phyloP scores from a whole-genome alignment of 441 rosid species.

The Hypseocharis bilobata region DNA sequence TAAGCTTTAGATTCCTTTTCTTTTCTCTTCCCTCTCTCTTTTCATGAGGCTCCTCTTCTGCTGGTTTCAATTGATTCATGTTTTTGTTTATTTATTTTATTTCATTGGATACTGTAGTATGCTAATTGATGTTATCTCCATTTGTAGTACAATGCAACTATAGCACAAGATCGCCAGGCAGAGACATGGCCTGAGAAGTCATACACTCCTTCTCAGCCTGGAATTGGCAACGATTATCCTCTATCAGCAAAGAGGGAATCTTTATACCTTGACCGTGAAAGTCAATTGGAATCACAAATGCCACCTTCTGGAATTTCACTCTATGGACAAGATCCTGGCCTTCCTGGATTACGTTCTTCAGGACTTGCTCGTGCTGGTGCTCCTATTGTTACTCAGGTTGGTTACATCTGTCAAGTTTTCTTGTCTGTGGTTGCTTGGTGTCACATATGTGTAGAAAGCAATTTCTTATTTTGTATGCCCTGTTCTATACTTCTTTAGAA shows the following conservation, averaged over 20 bases:
- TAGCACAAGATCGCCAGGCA: conserved; percentile 40
- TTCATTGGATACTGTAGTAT: not conserved
- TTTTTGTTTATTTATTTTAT: not conserved
- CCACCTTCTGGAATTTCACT: conserved; percentile 42
- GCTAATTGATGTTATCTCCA: conserved; percentile 7
- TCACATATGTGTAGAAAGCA: too few species aligned
- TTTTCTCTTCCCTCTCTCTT: not conserved
- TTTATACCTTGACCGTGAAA: conserved; percentile 40
- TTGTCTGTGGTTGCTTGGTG: too few species aligned
- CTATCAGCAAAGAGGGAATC: conserved; percentile 41
- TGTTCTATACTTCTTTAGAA: not conserved
- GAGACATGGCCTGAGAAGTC: conserved; percentile 39
- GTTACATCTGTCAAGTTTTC: conserved; percentile 7
- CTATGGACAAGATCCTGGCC: conserved; percentile 41
- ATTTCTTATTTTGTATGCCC: not conserved
- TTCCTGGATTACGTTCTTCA: conserved; percentile 33
- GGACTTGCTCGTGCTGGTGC: conserved; percentile 41
- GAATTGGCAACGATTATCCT: conserved; percentile 32
- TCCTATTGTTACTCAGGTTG: conserved; percentile 55
- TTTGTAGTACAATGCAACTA: conserved; percentile 35
- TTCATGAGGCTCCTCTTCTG: not conserved
- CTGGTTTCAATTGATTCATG: not conserved
- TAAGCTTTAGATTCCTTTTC: conserved; percentile 24
- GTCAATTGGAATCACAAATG: conserved; percentile 36
- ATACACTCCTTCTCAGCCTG: conserved; percentile 26